Evolutionary conservation across 805 yeast species (phyloP), one percentile per base, ranked within the genome.

Genomic region (Spathaspora gorwiae): DNA sequence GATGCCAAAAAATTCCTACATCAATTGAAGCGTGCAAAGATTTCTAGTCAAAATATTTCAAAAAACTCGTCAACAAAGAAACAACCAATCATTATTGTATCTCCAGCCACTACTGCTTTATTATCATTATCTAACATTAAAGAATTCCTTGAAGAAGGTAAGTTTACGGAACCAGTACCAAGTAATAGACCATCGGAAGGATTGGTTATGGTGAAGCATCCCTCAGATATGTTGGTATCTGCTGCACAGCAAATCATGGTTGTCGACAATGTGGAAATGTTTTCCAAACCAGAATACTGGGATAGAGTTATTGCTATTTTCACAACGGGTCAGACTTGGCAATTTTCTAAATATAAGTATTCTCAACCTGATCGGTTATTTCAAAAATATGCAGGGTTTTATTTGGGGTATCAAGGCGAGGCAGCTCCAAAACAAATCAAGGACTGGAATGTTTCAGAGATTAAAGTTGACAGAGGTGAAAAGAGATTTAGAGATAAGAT

Each of bases 281-380:
- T 72, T 54, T 83, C 87, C 24, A 92, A 90, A 61, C 95, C 96
- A 3, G 98, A 94, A 62, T 89, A 94, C 66, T 94, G 99, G 99
- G 95, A 89, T 59, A 78, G 99, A 47, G 97, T 94, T 1, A 87
- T 92, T 40, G 97, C 96, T 0, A 87, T 94, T 34, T 84, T 94
- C 69, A 92, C 97, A 13, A 92, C 97, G 9, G 99, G 99, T 10
- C 99, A 94, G 68, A 75, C 83, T 44, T 94, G 99, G 99, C 99
- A 94, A 68, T 88, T 94, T 68, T 80, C 87, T 59, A 80, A 82
- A 56, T 94, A 92, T 66, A 86, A 84, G 60, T 85, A 90, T 81
- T 75, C 81, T 35, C 80, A 83, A 44, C 97, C 99, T 2, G 81
- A 84, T 48, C 72, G 72, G 37, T 72, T 94, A 51, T 94, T 94